Percentiles rank a stretch among this genome's conserved stretches.
phyloP scores from a whole-genome alignment of 495 filamentous ascomycete species.

The Margaritispora aquatica region DNA sequence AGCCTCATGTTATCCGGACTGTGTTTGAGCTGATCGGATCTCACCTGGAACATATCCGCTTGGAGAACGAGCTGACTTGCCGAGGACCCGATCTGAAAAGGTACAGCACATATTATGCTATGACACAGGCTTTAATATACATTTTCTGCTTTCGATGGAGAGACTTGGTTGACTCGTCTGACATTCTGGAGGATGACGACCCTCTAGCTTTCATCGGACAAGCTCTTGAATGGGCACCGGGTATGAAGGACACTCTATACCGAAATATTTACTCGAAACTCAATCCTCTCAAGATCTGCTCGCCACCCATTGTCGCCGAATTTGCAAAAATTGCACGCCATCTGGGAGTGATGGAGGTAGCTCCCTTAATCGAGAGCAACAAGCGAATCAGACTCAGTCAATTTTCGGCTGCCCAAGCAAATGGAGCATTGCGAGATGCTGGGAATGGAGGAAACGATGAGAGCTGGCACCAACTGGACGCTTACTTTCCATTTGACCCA shows the following conservation, averaged over 20 bases:
- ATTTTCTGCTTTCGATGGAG: constrained; percentile 99
- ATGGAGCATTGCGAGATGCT: constrained; percentile 54
- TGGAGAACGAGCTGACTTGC: constrained; percentile 57
- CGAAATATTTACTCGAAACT: constrained; percentile 76
- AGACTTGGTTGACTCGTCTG: constrained; percentile 62
- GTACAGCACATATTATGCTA: constrained; percentile 80
- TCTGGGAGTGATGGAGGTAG: constrained; percentile 82
- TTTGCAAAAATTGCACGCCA: constrained; percentile 84
- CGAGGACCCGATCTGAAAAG: constrained; percentile 77
- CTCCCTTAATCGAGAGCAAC: constrained; percentile 82
- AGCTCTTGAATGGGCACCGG: constrained; percentile 67
- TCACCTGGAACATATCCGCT: constrained; percentile 63
- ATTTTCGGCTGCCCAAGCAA: constrained; percentile 32
- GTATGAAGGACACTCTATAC: constrained; percentile 64
- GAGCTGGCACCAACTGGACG: constrained; percentile 72
- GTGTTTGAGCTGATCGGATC: constrained; percentile 70
- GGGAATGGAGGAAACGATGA: constrained; percentile 48
- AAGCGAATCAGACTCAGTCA: constrained; percentile 69
- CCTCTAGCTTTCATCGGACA: constrained; percentile 46
- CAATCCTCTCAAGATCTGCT: constrained; percentile 94
- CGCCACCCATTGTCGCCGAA: constrained; percentile 81
- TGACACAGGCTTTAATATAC: constrained; percentile 82
- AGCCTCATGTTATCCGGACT: constrained; percentile 64
- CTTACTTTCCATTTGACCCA: constrained; percentile 96
- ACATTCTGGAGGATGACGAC: constrained; percentile 48